Evolutionary conservation across 768 basidiomycete genomes (phyloP).

Genomic region (Royoungia palumana): DNA sequence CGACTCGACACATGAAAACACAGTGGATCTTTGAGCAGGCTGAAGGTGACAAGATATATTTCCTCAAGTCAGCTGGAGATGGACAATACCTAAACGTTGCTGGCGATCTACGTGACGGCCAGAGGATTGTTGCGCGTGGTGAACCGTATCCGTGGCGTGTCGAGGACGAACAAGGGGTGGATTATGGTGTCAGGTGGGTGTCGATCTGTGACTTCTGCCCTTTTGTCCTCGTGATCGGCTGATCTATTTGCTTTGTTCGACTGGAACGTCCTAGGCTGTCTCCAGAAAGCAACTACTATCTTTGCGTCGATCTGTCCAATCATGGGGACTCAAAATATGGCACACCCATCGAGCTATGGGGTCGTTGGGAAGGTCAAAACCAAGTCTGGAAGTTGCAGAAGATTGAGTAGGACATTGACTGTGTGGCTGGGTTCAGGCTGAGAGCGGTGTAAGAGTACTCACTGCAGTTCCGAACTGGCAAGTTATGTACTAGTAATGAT

Average conservation of each 20-base stretch:
- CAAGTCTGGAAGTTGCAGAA: slow-evolving; percentile 45
- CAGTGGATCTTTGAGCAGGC: slow-evolving; percentile 46
- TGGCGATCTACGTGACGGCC: slow-evolving; percentile 34
- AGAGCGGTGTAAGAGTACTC: slow-evolving; percentile 1
- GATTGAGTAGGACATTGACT: slow-evolving; percentile 1
- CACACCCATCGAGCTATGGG: slow-evolving; percentile 47
- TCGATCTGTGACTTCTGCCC: too few species aligned
- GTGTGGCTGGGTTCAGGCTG: too few species aligned
- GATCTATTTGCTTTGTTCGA: too few species aligned
- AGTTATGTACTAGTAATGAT: too few species aligned
- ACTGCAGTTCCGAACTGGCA: too few species aligned
- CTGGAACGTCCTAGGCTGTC: too few species aligned
- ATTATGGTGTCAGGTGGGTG: slow-evolving; percentile 41
- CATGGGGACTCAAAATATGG: slow-evolving; percentile 45
- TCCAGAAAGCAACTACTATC: slow-evolving; percentile 37
- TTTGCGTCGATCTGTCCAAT: slow-evolving; percentile 46
- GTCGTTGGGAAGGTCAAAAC: slow-evolving; percentile 45
- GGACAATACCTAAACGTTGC: slow-evolving; percentile 41
- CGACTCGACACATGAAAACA: too few species aligned
- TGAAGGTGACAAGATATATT: slow-evolving; percentile 28
- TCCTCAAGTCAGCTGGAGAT: slow-evolving; percentile 40
- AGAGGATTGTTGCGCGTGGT: slow-evolving; percentile 35
- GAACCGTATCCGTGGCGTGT: slow-evolving; percentile 48
- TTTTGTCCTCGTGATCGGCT: too few species aligned
- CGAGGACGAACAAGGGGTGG: slow-evolving; percentile 41